Evolutionary conservation across 2,329 filamentous ascomycete species (phyloP), one percentile per base, ranked within the genome.

Genomic region (Aspergillus cejpii): DNA sequence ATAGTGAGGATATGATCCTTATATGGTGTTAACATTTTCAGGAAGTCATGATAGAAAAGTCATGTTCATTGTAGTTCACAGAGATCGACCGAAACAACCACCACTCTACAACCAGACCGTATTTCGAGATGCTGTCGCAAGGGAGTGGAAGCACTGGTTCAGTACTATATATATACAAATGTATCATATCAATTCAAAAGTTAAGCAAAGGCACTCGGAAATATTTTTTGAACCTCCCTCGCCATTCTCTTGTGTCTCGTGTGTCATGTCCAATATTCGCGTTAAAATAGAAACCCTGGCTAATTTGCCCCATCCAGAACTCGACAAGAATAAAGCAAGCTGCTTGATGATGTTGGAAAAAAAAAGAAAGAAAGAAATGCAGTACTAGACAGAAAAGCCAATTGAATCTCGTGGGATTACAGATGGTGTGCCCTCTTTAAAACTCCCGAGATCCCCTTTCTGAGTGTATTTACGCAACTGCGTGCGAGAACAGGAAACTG

Each of bases 401-500:
- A 39, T 17, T 33, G 41, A 45, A 20, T 40, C 44, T 42, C 40
- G 40, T 45, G 24, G 17, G 39, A 31, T 44, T 42, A 43, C 46
- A 45, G 47, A 47, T 38, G 45, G 47, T 52, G 17, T 1, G 10
- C 3, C 6, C 31, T 34, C 17, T 34, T 11, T 17, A 4, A 34
- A 6, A 17, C 53, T 53, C 55, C 43, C 51, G 19, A 23, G 34
- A 44, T 17, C 31, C 38, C 33, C 28, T 23, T 26, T 33, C 10
- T 34, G 14, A 15, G 17, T 12, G 37, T 23, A 39, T 37, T 45
- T 63, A 69, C 39, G 61, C 63, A 36, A 72, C 69, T 37, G 70
- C 65, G 59, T 74, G 71, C 37, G 67, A 73, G 58, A 75, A 75
- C 54, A 75, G 59, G 60, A 73, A 75, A 57, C 70, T 73, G 28